These are phyloP conservation scores for Diaporthe sp. DNA, from an alignment of 2,329 filamentous ascomycete genomes.

Conservation along the genomic window DNA sequence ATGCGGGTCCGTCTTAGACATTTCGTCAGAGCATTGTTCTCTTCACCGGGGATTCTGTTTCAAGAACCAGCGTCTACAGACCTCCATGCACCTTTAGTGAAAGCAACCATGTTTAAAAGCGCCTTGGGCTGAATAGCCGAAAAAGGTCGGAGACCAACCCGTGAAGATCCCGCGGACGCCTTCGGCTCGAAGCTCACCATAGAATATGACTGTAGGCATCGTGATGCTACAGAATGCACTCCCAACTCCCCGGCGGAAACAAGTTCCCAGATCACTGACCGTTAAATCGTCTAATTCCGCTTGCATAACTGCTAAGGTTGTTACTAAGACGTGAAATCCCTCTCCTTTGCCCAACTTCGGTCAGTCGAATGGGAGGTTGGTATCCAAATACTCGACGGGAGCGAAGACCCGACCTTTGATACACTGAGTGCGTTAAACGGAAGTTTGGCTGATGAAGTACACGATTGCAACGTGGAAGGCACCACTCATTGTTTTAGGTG, in stretches of 20 bases:
- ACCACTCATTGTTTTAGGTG: neutral
- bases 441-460: neutral
- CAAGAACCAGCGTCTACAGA: neutral
- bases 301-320: neutral
- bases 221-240: neutral
- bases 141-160: slow-evolving; percentile 88
- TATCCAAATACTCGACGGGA: neutral
- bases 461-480: neutral
- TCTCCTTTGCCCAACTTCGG: too few species aligned
- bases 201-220: neutral
- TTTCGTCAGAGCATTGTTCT: neutral
- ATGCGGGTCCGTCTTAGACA: slow-evolving; percentile 21
- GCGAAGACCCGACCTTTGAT: neutral
- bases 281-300: neutral
- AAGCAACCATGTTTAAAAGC: slow-evolving; percentile 88
- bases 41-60: too few species aligned
- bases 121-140: slow-evolving; percentile 88
- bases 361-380: neutral
- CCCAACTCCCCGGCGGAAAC: neutral
- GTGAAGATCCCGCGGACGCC: slow-evolving; percentile 88
- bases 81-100: neutral
- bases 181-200: slow-evolving; percentile 64
- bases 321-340: neutral
- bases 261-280: neutral
- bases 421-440: neutral